A percentile compares a stretch with the other conserved stretches of the same genome.
These are phyloP conservation scores for Paradendryphiella salina DNA, from an alignment of 2,329 filamentous ascomycete species.

Conservation along the genomic window DNA sequence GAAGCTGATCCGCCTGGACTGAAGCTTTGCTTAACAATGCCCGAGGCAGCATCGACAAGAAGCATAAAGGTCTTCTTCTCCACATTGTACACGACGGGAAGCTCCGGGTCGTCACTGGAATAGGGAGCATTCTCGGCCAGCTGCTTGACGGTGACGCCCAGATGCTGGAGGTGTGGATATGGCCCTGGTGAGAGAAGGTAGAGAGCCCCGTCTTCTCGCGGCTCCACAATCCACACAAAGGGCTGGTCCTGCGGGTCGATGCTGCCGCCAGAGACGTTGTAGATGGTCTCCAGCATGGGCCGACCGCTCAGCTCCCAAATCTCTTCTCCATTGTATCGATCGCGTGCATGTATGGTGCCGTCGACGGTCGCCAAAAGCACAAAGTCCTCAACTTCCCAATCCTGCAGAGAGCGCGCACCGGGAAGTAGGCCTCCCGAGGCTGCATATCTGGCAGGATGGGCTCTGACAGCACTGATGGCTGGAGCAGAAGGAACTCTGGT, in stretches of 20 bases:
- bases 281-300: constrained; percentile 88
- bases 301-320: constrained; percentile 86
- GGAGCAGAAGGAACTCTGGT: constrained; percentile 78
- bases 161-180: constrained; percentile 63
- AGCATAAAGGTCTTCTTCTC: constrained; percentile 89
- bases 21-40: constrained; percentile 80
- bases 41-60: constrained; percentile 84
- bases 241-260: constrained; percentile 66
- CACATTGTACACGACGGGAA: constrained; percentile 81
- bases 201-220: constrained; percentile 80
- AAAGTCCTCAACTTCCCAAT: constrained; percentile 99
- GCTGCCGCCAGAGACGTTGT: constrained; percentile 59
- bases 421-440: constrained; percentile 58
- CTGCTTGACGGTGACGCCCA: constrained; percentile 78
- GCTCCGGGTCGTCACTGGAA: constrained; percentile 66
- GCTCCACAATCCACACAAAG: constrained; percentile 94
- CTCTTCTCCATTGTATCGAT: constrained; percentile 80
- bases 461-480: constrained; percentile 87
- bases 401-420: constrained; percentile 91
- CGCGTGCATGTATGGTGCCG: constrained; percentile 89
- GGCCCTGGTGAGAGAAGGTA: constrained; percentile 79
- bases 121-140: constrained; percentile 83
- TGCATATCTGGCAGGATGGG: constrained; percentile 71
- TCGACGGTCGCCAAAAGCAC: constrained; percentile 99
- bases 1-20: constrained; percentile 72